Evolutionary conservation across 768 basidiomycete genomes (phyloP), one percentile per base, ranked within the genome.

Genomic region (Piloderma croceum): DNA sequence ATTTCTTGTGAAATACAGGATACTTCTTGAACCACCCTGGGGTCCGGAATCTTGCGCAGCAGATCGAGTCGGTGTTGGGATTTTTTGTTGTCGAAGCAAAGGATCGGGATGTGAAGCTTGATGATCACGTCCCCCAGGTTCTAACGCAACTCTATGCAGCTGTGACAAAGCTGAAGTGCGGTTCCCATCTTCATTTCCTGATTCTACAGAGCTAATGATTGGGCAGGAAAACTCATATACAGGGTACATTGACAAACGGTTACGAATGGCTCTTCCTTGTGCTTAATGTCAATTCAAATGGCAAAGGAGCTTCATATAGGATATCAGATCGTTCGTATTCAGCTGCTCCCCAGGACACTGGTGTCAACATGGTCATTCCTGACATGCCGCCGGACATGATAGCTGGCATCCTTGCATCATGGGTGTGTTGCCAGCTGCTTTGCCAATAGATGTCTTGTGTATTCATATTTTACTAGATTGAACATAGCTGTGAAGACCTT

Each of bases 1-100:
- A 33, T 42, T n/a, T n/a, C n/a, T n/a, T n/a, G n/a, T n/a, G n/a
- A n/a, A n/a, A n/a, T n/a, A n/a, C 41, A 52, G 46, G 31, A 38
- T 35, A 42, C 42, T 47, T 51, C 33, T 25, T 49, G 32, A 42
- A 42, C 18, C 32, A 45, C 38, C 45, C 43, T 34, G 39, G 31
- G 23, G 31, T 51, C 25, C 35, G 29, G 22, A 34, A 36, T 44
- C 39, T 53, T 46, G 34, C 25, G 40, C 44, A 39, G 21, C 68
- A 67, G 24, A 71, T 54, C 7, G 42, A 39, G 31, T 41, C 36
- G 11, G 44, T n/a, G n/a, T n/a, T n/a, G 11, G 44, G 49, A 37
- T 47, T 53, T 34, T 51, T 43, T 42, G 63, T 58, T 23, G 73
- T 53, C 49, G 71, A 67, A 10, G 58, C 57, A 5, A 76, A 50